Evolutionary conservation across 208 protist species (phyloP), one percentile per base, ranked within the genome.

Genomic region (Endotrypanum monterogeii): DNA sequence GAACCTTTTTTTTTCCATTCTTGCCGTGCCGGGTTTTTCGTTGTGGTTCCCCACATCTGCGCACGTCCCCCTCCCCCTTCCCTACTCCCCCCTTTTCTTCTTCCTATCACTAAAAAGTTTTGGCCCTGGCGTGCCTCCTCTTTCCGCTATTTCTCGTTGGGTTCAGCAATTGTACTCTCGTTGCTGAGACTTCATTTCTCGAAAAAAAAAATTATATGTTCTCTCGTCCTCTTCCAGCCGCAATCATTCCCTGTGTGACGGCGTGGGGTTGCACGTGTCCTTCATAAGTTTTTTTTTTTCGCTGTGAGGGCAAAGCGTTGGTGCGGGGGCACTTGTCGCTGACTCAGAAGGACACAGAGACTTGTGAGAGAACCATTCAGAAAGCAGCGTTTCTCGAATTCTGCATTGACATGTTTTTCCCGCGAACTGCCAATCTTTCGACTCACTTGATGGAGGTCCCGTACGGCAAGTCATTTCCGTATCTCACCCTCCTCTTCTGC

Each of bases 101-200:
- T 71, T 11, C n/a, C n/a, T n/a, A n/a, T n/a, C n/a, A n/a, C n/a
- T n/a, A n/a, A n/a, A n/a, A 18, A 28, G 6, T 20, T 67, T 11
- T 20, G 28, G 46, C 20, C 63, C 50, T n/a, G 46, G 46, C 32
- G 50, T 54, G 37, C 25, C 23, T 35, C 39, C 35, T 55, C 54
- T 76, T n/a, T 58, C 35, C 44, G 55, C 46, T 65, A 1, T 56
- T 67, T 66, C 18, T 28, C 37, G 2, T 44, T 65, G 58, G 28
- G 72, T 52, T 18, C 2, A 28, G 20, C 62, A 52, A 25, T 35
- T 14, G 67, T 41, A 25, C 23, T 37, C 52, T 74, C 20, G 50
- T 60, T 60, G 55, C 55, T 18, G n/a, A n/a, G n/a, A n/a, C n/a
- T n/a, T n/a, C n/a, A n/a, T n/a, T n/a, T n/a, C n/a, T n/a, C n/a